Base-by-base conservation (phyloP, 768 basidiomycete species). In the Tylopilus subfusipes region DNA sequence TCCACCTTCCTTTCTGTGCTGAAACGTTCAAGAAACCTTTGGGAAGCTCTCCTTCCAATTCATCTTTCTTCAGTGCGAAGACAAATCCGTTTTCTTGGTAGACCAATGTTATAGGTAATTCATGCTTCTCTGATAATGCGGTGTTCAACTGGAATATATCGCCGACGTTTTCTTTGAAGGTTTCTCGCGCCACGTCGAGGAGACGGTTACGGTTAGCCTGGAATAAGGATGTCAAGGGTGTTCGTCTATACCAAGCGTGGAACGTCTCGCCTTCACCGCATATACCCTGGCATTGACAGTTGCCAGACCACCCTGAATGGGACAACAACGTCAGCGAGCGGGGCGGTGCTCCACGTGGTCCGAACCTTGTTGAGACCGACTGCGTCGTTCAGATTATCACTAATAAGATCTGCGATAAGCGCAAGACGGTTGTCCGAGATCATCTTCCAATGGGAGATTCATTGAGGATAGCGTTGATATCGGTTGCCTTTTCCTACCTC, bases 101-200 rank as follows among this genome's bases (percentile, higher is more conserved):
- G 5, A 83, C 71, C 11, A 92, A 71, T 8, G 78, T 75, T 21
- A 93, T 64, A 0, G 88, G 86, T 2, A 94, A 71, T 5, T 76
- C 76, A 59, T 90, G 80, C 55, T 81, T 73, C 55, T 88, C 82
- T 0, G 82, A 75, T 14, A 93, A 71, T 0, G 72, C 73, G 16
- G 75, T 74, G 55, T 82, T 82, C 33, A 93, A 74, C 50, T 85
- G 78, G 57, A 85, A 84, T 50, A 97, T 92, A 64, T 99, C 96
- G 16, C 83, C 81, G 42, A 96, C 79, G 60, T 96, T 96, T 69
- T 99, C 95, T 62, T 88, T 91, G 75, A 87, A 98, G 0, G 95
- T 95, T 68, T 93, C 93, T 3, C 97, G 82, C 2, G 96, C 97
- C 8, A 98, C 93, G 59, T 98, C 96, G 29, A 99, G 84, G 11